Base-by-base conservation (phyloP, 2,329 filamentous ascomycete genomes). In the Alternaria brassicicola region DNA sequence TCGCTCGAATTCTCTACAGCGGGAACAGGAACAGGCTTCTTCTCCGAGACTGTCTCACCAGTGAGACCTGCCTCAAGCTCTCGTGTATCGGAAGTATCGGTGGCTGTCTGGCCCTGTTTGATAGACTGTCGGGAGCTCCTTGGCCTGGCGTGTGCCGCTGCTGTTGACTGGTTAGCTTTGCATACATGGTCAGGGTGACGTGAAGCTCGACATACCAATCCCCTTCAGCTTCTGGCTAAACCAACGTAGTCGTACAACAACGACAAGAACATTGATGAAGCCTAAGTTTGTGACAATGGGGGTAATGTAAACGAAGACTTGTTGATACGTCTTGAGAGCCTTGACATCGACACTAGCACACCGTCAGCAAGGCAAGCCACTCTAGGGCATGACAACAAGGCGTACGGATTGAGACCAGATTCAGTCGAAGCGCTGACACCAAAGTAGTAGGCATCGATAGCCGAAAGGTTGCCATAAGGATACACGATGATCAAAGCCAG, bases 141-240 rank as follows among this genome's bases (percentile, higher is more conserved):
- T 9, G 47, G 56, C 25, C 52, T 55, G 6, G 80, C 82, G 54
- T 87, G 86, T 1, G 91, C 88, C 67, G 96, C 91, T 31, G 55
- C 55, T 58, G 12, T 54, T 21, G 26, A 7, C 2, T 9, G 15
- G 15, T 58, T 39, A 58, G 36, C 21, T n/a, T 30, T 8, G 13
- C 7, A 19, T 13, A 25, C 2, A 38, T 38, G 31, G 13, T 6
- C 13, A 23, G 21, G 13, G 13, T 19, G 26, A 5, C 13, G 13
- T 19, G 26, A 5, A 4, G 4, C 9, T 9, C 8, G 33, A 43
- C 38, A n/a, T 45, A 58, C 90, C 92, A 63, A 97, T 86, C 67
- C 91, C 85, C 73, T 96, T 90, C 73, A 99, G 97, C 6, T 93
- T 87, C 77, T 96, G 97, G 78, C 98, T 93, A 73, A 99, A 99